Conservation (phyloP, 352 stramenopile genomes). For the Phytophthora kernoviae region DNA sequence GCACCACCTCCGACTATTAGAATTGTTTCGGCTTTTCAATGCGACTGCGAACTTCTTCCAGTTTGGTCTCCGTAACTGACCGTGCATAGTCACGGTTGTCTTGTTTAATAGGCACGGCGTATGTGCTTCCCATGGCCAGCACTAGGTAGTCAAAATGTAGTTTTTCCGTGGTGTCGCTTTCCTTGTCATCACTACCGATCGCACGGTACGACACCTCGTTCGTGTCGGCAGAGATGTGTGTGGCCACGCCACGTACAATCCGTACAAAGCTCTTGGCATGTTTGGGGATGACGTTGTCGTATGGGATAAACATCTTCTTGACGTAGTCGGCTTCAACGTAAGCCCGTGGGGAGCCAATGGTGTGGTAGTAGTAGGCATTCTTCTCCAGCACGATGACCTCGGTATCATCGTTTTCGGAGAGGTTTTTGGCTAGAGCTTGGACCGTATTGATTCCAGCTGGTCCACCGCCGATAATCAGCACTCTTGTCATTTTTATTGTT, state of each 20-base stretch:
- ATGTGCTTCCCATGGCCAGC: slow-evolving; percentile 62
- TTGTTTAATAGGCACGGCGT: slow-evolving; percentile 62
- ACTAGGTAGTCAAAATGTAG: slow-evolving; percentile 70
- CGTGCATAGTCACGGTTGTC: slow-evolving; percentile 29
- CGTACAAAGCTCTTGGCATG: slow-evolving; percentile 33
- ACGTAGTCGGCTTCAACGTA: slow-evolving; percentile 56
- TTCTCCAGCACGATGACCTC: slow-evolving; percentile 70
- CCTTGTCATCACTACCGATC: slow-evolving; percentile 35
- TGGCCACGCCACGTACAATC: slow-evolving; percentile 46
- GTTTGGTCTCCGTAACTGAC: slow-evolving; percentile 32
- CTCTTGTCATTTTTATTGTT: slow-evolving; percentile 28
- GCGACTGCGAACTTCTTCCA: slow-evolving; percentile 43
- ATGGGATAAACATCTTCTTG: slow-evolving; percentile 69
- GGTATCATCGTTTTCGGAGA: slow-evolving; percentile 41
- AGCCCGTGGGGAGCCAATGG: slow-evolving; percentile 50
- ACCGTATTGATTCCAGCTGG: slow-evolving; percentile 52
- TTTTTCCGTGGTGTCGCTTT: slow-evolving; percentile 26
- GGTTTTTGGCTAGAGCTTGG: slow-evolving; percentile 43
- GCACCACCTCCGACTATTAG: slow-evolving; percentile 64
- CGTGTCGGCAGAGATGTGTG: slow-evolving; percentile 20
- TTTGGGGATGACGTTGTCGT: slow-evolving; percentile 61
- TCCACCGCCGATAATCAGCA: slow-evolving; percentile 67
- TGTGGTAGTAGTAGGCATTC: slow-evolving; percentile 52
- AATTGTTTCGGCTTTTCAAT: slow-evolving; percentile 53
- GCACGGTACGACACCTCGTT: slow-evolving; percentile 48